A percentile compares a stretch with the other conserved stretches of the same genome.
These are phyloP conservation scores for Camelina hispida DNA, from an alignment of 345 rosid genomes.

Conservation along the genomic window DNA sequence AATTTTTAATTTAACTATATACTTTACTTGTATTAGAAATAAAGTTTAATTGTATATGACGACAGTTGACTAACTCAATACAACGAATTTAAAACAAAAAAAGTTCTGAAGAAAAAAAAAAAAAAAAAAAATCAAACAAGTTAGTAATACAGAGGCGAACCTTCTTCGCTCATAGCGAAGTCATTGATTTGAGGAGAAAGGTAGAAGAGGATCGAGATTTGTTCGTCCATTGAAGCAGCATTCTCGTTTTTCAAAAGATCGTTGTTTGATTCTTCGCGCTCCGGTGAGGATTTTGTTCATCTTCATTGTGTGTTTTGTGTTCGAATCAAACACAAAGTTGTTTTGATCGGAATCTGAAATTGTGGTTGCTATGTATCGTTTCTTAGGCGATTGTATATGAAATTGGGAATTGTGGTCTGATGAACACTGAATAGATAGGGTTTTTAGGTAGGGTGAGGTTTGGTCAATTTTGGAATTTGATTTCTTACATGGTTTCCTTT, in stretches of 20 bases:
- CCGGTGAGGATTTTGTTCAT: constrained; percentile 38
- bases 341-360: constrained; percentile 18
- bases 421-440: constrained; percentile 13
- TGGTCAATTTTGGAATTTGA: constrained; percentile 3
- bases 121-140: background rate
- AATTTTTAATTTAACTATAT: background rate
- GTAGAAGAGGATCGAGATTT: constrained; percentile 16
- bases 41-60: constrained; percentile 28
- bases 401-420: constrained; percentile 24
- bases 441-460: constrained; percentile 14
- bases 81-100: background rate
- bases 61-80: constrained; percentile 33
- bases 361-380: background rate
- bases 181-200: constrained; percentile 24
- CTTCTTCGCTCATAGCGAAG: constrained; percentile 29
- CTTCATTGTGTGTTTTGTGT: background rate
- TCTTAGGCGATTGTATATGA: background rate
- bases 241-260: constrained; percentile 16
- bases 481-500: constrained; percentile 13
- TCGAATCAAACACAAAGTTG: constrained; percentile 12
- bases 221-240: constrained; percentile 28
- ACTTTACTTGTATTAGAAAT: constrained; percentile 21
- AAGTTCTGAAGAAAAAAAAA: too few species aligned
- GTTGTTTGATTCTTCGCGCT: constrained; percentile 4
- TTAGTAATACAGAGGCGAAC: constrained; percentile 24